Conservation (phyloP, 208 protist species). For the Lotmaria passim region DNA sequence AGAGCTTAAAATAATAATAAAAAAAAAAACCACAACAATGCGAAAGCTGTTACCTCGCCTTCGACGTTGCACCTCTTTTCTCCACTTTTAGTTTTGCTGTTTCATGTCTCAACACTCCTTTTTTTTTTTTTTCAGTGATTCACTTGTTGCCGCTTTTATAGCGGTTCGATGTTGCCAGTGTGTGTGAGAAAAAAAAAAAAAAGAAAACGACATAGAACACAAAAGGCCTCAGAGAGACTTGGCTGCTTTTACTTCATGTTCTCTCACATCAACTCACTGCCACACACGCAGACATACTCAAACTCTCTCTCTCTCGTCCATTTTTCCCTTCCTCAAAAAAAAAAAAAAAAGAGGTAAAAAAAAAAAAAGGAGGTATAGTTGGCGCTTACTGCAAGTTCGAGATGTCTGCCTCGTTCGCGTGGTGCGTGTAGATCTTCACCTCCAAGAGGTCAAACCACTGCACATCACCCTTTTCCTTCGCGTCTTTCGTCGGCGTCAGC, state of each 20-base stretch:
- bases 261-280: too few relatives aligned
- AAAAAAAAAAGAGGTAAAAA: too few relatives aligned
- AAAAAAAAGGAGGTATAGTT: background rate
- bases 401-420: constrained; percentile 27
- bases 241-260: too few relatives aligned
- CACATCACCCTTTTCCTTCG: constrained; percentile 30
- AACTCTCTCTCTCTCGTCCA: too few relatives aligned
- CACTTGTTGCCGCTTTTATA: too few relatives aligned
- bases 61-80: background rate
- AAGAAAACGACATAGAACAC: too few relatives aligned
- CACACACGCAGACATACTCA: too few relatives aligned
- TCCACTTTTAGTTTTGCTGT: background rate
- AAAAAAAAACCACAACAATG: constrained; percentile 18
- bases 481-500: constrained; percentile 37
- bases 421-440: constrained; percentile 46
- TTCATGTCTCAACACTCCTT: background rate
- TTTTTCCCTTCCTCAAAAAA: too few relatives aligned
- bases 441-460: constrained; percentile 50
- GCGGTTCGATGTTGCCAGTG: too few relatives aligned
- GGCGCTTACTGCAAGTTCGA: constrained; percentile 17
- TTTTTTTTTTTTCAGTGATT: background rate
- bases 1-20: background rate
- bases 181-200: too few relatives aligned
- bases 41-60: constrained; percentile 21
- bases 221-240: too few relatives aligned